Evolutionary conservation across 768 basidiomycete species (phyloP), one percentile per base, ranked within the genome.

Genomic region (Punctularia strigosozonata): DNA sequence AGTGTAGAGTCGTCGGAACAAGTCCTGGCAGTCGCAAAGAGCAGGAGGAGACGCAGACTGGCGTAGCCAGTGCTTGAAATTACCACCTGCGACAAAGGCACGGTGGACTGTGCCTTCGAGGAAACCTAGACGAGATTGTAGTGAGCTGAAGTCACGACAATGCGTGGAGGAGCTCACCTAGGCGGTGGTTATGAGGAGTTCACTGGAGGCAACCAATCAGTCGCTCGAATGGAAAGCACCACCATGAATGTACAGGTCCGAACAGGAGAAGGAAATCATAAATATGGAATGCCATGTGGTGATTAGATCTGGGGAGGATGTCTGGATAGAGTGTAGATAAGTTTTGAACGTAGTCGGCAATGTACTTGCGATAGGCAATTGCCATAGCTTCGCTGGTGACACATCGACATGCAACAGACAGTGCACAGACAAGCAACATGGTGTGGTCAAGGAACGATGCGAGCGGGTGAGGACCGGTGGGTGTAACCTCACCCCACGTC

Each of bases 191-290:
- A 0, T 18, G 50, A 0, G 46, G 53, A 1, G 55, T 38, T 1
- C 24, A 18, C 25, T 57, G 50, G 1, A 59, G 37, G 1, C 31
- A 22, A 0, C 56, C 50, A 28, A 57, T 57, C 1, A 57, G 25
- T 2, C 37, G 28, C 21, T 59, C 42, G 8, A 53, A 55, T 0
- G 50, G 51, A 40, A 52, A 57, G 2, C 43, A 39, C 51, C 57
- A 57, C 51, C 52, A 57, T 10, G 40, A 41, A 14, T 36, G 46
- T 6, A 47, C 40, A 13, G 37, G 34, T 6, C 42, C 38, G 30
- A 48, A 50, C 1, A 37, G 33, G 20, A 24, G 18, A 15, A 50
- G 39, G 32, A 44, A 47, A 31, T 50, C 46, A 31, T 34, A 44
- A 13, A 48, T 42, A 35, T 50, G 49, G 40, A 47, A 48, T 6